A percentile compares a stretch with the other conserved stretches of the same genome.
Evolutionary conservation across 2,329 filamentous ascomycete species (phyloP).

Genomic region (Huntiella decipiens): DNA sequence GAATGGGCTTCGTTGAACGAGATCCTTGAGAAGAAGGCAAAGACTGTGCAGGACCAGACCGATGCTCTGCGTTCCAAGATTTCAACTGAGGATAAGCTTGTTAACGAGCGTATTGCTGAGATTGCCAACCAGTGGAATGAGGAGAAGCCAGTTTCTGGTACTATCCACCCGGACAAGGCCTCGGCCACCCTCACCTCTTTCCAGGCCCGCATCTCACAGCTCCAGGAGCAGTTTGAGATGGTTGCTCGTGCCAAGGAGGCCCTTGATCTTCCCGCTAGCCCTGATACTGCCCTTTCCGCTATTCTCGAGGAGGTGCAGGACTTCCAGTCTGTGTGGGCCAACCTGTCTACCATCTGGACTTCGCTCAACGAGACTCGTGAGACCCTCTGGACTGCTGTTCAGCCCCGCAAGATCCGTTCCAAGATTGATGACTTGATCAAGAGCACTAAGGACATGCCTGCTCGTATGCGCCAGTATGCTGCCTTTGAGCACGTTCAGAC

Average conservation of each 20-base stretch:
- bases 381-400: constrained; percentile 82
- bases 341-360: constrained; percentile 87
- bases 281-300: constrained; percentile 63
- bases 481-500: constrained; percentile 98
- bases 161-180: constrained; percentile 75
- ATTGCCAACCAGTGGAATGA: constrained; percentile 80
- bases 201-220: constrained; percentile 62
- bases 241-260: constrained; percentile 94
- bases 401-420: constrained; percentile 78
- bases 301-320: constrained; percentile 93
- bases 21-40: constrained; percentile 75
- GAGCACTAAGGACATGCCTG: constrained; percentile 98
- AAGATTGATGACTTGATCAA: constrained; percentile 85
- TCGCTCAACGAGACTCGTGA: constrained; percentile 88
- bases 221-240: constrained; percentile 80
- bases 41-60: constrained; percentile 90
- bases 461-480: constrained; percentile 95
- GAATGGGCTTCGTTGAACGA: constrained; percentile 92
- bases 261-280: constrained; percentile 64
- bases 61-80: constrained; percentile 93
- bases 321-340: constrained; percentile 97
- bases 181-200: constrained; percentile 67
- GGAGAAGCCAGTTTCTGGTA: constrained; percentile 90
- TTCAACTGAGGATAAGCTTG: constrained; percentile 75
- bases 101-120: constrained; percentile 72